Base-by-base conservation (phyloP, 768 basidiomycete species). In the Coprinopsis sp. region DNA sequence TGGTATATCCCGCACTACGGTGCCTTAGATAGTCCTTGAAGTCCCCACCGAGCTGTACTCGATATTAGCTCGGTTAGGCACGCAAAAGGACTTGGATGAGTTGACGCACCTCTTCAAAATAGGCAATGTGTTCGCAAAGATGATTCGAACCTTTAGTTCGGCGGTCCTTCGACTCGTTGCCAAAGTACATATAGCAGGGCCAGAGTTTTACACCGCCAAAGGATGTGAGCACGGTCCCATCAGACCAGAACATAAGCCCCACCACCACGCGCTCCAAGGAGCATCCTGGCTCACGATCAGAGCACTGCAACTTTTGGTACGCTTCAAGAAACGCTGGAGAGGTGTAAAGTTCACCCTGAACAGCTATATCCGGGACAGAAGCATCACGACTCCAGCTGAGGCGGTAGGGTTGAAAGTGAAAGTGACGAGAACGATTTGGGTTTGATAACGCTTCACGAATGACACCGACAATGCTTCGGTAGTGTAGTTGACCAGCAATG, bases 121-220 rank as follows among this genome's bases (percentile, higher is more conserved):
- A 69, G 4, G 61, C 66, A 7, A 67, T 13, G 30, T 65, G 65
- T 28, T 69, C 62, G 19, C 57, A 57, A 3, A 60, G 45, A 27
- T 56, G 51, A 0, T 47, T 30, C 1, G 49, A 45, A 0, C 64
- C 64, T 13, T 57, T 55, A 0, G 47, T 43, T 0, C 61, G 56
- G 0, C 37, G 47, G 38, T 70, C 68, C 40, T 71, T 72, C 2
- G 68, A 67, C 4, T 56, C 47, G 31, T 62, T 62, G 1, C 65
- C 68, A 34, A 68, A 63, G 30, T 55, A 64, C 1, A 61, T 46
- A 38, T 69, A 69, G 0, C 63, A 22, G 1, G 68, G 68, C 69
- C 66, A 70, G 0, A 64, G 47, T 1, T 54, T 51, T 1, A 56
- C 60, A 24, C 30, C 45, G 3, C 62, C 63, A 33, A 64, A 64